Percentiles rank a stretch among this genome's conserved stretches.
Evolutionary conservation across 805 yeast species (phyloP).

Genomic region (Spencermartinsiella europaea): DNA sequence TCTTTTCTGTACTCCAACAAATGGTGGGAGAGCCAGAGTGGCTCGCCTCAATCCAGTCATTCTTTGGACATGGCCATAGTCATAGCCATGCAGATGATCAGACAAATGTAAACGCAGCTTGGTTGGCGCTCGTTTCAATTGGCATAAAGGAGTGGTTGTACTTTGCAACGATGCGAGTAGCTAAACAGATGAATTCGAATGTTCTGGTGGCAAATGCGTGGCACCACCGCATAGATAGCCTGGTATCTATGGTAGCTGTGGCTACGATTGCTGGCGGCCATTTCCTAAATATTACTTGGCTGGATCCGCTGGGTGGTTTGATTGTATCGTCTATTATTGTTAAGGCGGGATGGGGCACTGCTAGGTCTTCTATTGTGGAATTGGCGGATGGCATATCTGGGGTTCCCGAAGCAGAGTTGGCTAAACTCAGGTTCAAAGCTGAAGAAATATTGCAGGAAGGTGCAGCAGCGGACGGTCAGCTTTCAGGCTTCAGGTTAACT

Average conservation of each 20-base stretch:
- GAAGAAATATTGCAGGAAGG: constrained; percentile 10
- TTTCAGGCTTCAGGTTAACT: constrained; percentile 9
- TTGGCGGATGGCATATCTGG: constrained; percentile 53
- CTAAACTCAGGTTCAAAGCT: constrained; percentile 9
- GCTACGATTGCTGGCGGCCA: constrained; percentile 83
- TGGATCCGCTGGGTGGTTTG: constrained; percentile 90
- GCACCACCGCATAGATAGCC: constrained; percentile 95
- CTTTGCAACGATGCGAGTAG: constrained; percentile 76
- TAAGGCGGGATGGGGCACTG: constrained; percentile 77
- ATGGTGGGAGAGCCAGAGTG: constrained; percentile 17
- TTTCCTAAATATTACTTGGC: constrained; percentile 68
- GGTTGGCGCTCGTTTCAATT: constrained; percentile 90
- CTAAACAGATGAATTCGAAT: constrained; percentile 70
- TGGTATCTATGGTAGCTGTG: constrained; percentile 87
- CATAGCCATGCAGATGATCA: constrained; percentile 40
- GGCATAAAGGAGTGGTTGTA: constrained; percentile 83
- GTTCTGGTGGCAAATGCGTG: constrained; percentile 96
- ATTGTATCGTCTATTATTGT: constrained; percentile 77
- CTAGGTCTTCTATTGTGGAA: constrained; percentile 64
- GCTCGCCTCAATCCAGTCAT: constrained; percentile 24
- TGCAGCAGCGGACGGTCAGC: not conserved
- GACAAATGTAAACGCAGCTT: constrained; percentile 85
- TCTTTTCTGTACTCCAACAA: constrained; percentile 45
- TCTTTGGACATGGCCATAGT: constrained; percentile 48
- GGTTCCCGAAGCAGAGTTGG: constrained; percentile 2